These are phyloP conservation scores for Backusella tarrabulga DNA, from an alignment of 192 early-diverging fungal species.

Conservation along the genomic window DNA sequence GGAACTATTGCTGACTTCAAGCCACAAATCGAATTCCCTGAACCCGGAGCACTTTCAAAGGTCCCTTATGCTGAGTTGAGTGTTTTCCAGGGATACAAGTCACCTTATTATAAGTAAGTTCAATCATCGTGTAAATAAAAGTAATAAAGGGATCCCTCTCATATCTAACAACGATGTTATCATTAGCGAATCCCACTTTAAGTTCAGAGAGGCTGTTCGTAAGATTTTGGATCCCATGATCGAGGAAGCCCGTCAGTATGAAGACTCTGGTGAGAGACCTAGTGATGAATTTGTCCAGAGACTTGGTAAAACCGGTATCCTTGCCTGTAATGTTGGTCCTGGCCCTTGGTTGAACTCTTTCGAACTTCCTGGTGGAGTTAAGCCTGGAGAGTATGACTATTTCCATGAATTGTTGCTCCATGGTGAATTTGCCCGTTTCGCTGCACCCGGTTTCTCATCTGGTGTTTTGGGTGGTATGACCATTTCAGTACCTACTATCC, in stretches of 20 bases:
- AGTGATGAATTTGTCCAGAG: constrained; percentile 64
- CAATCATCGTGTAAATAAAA: background rate
- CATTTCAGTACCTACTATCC: constrained; percentile 76
- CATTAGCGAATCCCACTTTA: constrained; percentile 69
- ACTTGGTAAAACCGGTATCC: constrained; percentile 66
- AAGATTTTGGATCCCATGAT: constrained; percentile 72
- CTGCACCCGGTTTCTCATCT: constrained; percentile 67
- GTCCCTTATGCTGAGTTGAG: constrained; percentile 78
- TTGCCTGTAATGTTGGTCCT: constrained; percentile 60
- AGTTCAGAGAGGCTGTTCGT: constrained; percentile 59
- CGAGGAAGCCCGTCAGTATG: constrained; percentile 66
- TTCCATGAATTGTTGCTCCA: constrained; percentile 67
- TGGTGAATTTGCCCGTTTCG: constrained; percentile 76
- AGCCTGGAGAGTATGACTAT: constrained; percentile 59
- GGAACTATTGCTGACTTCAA: constrained; percentile 57
- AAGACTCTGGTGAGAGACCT: constrained; percentile 74
- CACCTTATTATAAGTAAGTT: constrained; percentile 36
- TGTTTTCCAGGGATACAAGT: constrained; percentile 46
- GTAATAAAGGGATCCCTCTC: background rate
- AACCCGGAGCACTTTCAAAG: constrained; percentile 60
- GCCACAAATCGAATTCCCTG: constrained; percentile 30
- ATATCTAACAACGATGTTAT: background rate
- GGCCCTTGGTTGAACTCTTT: constrained; percentile 32
- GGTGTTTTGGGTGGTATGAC: constrained; percentile 70
- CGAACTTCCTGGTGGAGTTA: constrained; percentile 51